phyloP scores from a whole-genome alignment of 1,139 yeast genomes.

The Scheffersomyces segobiensis region DNA sequence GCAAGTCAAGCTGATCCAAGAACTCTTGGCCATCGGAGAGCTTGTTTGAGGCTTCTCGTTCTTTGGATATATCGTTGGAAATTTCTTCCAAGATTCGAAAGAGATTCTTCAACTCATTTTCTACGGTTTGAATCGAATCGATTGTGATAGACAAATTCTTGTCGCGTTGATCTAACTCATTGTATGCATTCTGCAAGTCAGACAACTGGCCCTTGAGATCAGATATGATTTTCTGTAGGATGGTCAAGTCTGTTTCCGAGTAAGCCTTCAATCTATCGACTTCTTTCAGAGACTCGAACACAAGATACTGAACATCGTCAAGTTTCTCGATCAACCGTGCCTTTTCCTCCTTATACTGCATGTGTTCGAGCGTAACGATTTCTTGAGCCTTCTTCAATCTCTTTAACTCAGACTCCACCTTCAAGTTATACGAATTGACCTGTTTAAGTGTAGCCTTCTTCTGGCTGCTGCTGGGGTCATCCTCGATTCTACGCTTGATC shows the following conservation, averaged over 20 bases:
- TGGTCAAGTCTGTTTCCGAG: conserved; percentile 61
- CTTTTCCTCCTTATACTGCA: conserved; percentile 65
- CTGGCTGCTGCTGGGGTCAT: conserved; percentile 13
- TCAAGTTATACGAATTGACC: conserved; percentile 55
- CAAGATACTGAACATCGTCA: conserved; percentile 54
- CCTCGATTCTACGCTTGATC: conserved; percentile 30
- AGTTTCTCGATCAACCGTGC: conserved; percentile 53
- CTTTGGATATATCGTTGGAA: conserved; percentile 48
- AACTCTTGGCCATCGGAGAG: conserved; percentile 46
- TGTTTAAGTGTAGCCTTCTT: conserved; percentile 40
- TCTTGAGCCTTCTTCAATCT: conserved; percentile 67
- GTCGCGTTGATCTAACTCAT: conserved; percentile 47
- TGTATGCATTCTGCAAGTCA: conserved; percentile 31
- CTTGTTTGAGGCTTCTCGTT: conserved; percentile 43
- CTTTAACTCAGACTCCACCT: conserved; percentile 64
- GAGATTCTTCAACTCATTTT: conserved; percentile 54
- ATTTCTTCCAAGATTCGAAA: conserved; percentile 60
- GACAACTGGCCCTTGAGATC: conserved; percentile 54
- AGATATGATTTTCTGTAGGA: conserved; percentile 53
- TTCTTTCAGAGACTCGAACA: conserved; percentile 58
- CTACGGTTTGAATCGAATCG: conserved; percentile 59
- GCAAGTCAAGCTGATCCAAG: conserved; percentile 35
- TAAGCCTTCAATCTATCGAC: conserved; percentile 61
- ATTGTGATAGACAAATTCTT: conserved; percentile 55
- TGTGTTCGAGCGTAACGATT: conserved; percentile 62